Base-by-base conservation (phyloP, 2,329 filamentous ascomycete genomes). In the Escovopsis sp. region DNA sequence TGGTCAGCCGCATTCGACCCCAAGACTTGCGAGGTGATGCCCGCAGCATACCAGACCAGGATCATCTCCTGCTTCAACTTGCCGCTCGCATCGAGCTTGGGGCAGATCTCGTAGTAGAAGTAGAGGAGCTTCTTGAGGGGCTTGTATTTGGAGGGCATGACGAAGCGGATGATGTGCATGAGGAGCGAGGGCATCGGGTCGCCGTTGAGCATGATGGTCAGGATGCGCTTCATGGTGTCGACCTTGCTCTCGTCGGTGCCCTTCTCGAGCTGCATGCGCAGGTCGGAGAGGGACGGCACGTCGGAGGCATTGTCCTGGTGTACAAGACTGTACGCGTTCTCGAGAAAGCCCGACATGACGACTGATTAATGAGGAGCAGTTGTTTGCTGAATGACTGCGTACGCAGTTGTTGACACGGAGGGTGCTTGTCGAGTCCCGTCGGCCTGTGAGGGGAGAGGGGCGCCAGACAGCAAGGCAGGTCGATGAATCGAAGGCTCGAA, bases 31-130 rank as follows among this genome's bases (percentile, higher is more conserved):
- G 7, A 11, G 10, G 32, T 10, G 26, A 15, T 4, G 23, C 12
- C 9, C 42, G 30, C 8, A 43, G 45, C 59, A 38, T 54, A 95
- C 89, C 91, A 98, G 55, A 98, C 91, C 57, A 98, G 69, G 62
- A 98, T 98, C 86, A 95, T 96, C 68, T 98, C 91, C 67, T 98
- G 91, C 73, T 95, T 95, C 50, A 98, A 70, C 73, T 96, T 98
- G 57, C 91, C 91, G 59, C 72, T 80, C 42, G 80, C 72, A 64
- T 98, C 91, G 45, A 87, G 80, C 69, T 98, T 98, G 35, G 89
- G 91, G 63, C 91, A 96, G 61, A 96, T 91, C 67, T 98, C 91
- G 62, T 96, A 95, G 70, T 98, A 98, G 64, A 98, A 91, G 68
- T 98, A 98, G 43, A 98, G 76, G 47, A 98, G 75, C 71, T 98